Conservation (phyloP, 1,139 yeast species). For the Pneumocystis canis region DNA sequence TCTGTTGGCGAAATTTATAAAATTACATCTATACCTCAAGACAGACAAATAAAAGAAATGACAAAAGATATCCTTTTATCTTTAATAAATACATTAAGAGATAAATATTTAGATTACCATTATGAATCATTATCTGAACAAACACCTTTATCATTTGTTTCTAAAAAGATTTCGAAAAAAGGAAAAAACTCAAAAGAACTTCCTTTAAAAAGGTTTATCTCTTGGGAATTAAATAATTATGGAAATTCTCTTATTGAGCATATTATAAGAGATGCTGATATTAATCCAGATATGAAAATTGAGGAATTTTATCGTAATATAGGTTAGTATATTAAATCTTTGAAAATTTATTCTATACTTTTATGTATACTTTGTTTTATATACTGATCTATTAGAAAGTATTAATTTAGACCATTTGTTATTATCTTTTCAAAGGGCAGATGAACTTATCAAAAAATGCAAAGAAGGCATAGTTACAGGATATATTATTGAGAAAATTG, state of each 20-base stretch:
- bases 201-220: constrained; percentile 49
- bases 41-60: constrained; percentile 6
- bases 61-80: constrained; percentile 4
- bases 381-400: constrained; percentile 6
- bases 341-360: constrained; percentile 19
- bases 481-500: constrained; percentile 45
- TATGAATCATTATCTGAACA: not conserved
- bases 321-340: constrained; percentile 14
- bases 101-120: not conserved
- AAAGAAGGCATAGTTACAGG: constrained; percentile 34
- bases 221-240: constrained; percentile 54
- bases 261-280: constrained; percentile 18
- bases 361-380: constrained; percentile 10
- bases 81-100: not conserved
- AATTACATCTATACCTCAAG: constrained; percentile 25
- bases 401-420: constrained; percentile 21
- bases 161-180: constrained; percentile 27
- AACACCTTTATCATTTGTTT: constrained; percentile 17
- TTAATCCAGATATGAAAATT: constrained; percentile 25
- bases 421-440: constrained; percentile 38
- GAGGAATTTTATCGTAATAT: constrained; percentile 33
- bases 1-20: constrained; percentile 62
- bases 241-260: constrained; percentile 66
- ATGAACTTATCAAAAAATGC: constrained; percentile 24
- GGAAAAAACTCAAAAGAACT: constrained; percentile 42